Base-by-base conservation (phyloP, 345 rosid species). In the Hevea brasiliensis region DNA sequence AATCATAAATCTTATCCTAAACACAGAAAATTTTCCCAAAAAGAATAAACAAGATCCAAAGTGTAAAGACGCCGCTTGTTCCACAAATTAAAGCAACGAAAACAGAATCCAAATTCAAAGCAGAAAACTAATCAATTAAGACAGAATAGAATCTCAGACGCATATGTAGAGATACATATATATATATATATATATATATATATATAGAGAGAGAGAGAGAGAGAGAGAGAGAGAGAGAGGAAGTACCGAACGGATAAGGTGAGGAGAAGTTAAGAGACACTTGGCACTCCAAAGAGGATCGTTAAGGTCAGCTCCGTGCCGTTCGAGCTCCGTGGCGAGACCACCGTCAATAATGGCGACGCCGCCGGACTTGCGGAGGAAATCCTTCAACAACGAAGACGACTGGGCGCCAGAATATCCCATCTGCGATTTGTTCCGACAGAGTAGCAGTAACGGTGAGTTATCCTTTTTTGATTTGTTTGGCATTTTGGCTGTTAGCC, bases 261-360 rank as follows among this genome's bases (percentile, higher is more conserved):
- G 86, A 77, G 93, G 86, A 61, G 91, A 88, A 20, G 87, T 82
- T 80, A 87, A 81, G 32, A 91, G 93, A 73, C 93, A 89, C 83
- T 87, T 87, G 84, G 96, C 92, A 75, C 93, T 89, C 93, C 93
- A 91, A 69, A 91, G 91, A 40, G 93, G 92, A 78, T 91, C 93
- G 59, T 87, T 89, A 72, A 91, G 93, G 82, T 91, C 90, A 57
- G 96, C 93, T 20, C 92, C 92, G 67, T 84, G 88, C 20, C 89
- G 74, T 87, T 89, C 92, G 70, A 91, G 88, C 84, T 87, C 96
- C 80, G 96, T 89, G 14, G 96, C 93, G n/a, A 91, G 84, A 56
- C 93, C 96, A 0, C 96, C 93, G 74, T 89, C 96, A 20, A 91
- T 83, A 8, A 86, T 70, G 18, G 96, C 90, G 50, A 64, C 74